Base-by-base conservation (phyloP, 257 asterid genomes). In the Capsicum pubescens region DNA sequence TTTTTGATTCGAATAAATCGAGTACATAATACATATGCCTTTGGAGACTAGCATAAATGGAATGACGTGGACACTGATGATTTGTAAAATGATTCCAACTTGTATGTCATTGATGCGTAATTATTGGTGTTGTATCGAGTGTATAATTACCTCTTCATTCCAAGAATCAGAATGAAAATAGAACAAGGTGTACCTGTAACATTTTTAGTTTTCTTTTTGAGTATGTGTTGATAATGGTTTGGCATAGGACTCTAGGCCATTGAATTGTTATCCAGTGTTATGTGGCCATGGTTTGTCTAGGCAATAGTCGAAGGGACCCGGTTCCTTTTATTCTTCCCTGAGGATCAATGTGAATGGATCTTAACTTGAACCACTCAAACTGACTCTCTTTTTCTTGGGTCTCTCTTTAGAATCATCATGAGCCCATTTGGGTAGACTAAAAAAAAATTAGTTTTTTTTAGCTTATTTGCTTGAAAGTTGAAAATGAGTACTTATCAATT, bases 201-300 rank as follows among this genome's bases (percentile, higher is more conserved):
- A 50, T 74, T 50, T 39, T 21, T 50, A 21, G 14, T 74, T 74
- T 3, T 21, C 11, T 6, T 9, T 39, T 70, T 71, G 58, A 46
- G n/a, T n/a, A 2, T 17, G 4, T 17, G 39, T 10, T 5, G 58
- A 44, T 46, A n/a, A n/a, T 76, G 21, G 19, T 76, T 74, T 76
- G 46, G 15, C 3, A 26, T 14, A 26, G 15, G 15, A 63, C 81
- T 7, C 14, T 14, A 26, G 15, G 15, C 81, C 81, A 52, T 52
- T 8, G 81, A 76, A 76, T 13, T 32, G 64, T 76, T 76, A 76
- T 76, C 81, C 48, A 52, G 7, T 52, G 46, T 52, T 76, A 26
- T 76, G 81, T 76, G 64, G 81, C 44, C 9, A 0, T 26, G 16
- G 64, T 76, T 76, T 76, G 9, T 74, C 80, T 21, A 50, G 13